phyloP scores from a whole-genome alignment of 208 protist species.

The Crithidia expoeki region DNA sequence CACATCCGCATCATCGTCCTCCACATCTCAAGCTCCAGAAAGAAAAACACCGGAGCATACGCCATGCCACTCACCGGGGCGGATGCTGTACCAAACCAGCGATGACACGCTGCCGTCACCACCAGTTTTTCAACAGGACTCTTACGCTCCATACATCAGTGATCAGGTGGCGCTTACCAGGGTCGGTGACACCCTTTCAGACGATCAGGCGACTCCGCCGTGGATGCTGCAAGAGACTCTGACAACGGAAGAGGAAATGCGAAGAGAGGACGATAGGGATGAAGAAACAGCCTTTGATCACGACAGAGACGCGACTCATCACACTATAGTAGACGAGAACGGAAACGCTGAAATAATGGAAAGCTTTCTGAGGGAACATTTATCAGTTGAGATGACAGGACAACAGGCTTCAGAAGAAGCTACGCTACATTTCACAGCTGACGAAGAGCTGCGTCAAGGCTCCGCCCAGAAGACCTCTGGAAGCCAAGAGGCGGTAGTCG shows the following conservation, averaged over 20 bases:
- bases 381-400: no score
- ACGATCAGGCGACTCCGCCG: not conserved
- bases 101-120: constrained; percentile 28
- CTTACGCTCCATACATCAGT: not conserved
- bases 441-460: no score
- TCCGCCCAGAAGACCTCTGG: no score
- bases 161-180: not conserved
- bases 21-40: not conserved
- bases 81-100: not conserved
- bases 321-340: no score
- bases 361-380: no score
- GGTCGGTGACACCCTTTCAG: not conserved
- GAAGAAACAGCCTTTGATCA: not conserved
- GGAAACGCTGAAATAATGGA: no score
- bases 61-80: not conserved
- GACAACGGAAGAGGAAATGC: not conserved
- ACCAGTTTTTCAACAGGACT: not conserved
- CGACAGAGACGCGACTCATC: no score
- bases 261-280: not conserved
- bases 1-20: not conserved
- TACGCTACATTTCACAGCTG: no score
- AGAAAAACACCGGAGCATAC: not conserved
- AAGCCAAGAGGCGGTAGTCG: no score
- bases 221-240: constrained; percentile 22
- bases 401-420: no score